Conservation (phyloP, 2,329 filamentous ascomycete genomes). For the Graphilbum fragrans region DNA sequence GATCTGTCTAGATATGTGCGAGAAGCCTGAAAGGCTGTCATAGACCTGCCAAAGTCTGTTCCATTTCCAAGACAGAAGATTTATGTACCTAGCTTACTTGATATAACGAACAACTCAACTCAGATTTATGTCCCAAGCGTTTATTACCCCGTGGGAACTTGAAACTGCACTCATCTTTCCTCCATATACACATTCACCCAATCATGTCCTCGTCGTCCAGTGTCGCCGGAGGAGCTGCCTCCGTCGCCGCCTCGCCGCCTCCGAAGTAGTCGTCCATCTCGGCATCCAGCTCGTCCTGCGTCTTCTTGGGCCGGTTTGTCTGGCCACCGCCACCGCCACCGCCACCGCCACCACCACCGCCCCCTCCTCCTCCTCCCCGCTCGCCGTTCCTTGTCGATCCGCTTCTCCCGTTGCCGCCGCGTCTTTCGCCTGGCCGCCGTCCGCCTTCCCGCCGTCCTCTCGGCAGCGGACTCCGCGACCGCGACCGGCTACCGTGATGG, state of each 20-base stretch:
- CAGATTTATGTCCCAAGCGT: too few relatives aligned
- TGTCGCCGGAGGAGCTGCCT: slow-evolving; percentile 18
- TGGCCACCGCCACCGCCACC: slow-evolving; percentile 15
- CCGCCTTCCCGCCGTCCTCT: slow-evolving; percentile 22
- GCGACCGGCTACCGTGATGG: too few relatives aligned
- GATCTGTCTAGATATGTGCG: too few relatives aligned
- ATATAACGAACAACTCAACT: too few relatives aligned
- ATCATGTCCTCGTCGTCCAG: slow-evolving; percentile 18
- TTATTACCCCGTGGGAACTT: too few relatives aligned
- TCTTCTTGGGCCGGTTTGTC: slow-evolving; percentile 43
- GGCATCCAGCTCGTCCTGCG: slow-evolving; percentile 83
- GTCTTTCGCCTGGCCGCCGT: slow-evolving; percentile 30
- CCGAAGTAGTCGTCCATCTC: slow-evolving; percentile 94
- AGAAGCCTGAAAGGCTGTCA: too few relatives aligned
- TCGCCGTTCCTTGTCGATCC: too few relatives aligned
- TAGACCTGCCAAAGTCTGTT: too few relatives aligned
- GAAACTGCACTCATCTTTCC: too few relatives aligned
- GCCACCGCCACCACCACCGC: slow-evolving; percentile 21
- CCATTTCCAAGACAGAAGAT: too few relatives aligned
- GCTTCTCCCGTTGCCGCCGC: slow-evolving; percentile 22
- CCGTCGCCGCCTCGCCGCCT: slow-evolving; percentile 24
- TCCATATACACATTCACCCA: slow-evolving; percentile 11
- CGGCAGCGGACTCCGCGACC: slow-evolving; percentile 49
- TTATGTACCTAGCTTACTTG: too few relatives aligned
- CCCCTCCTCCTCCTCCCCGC: slow-evolving; percentile 18